These are phyloP conservation scores for Breynia disticha DNA, from an alignment of 441 rosid genomes.

Conservation along the genomic window DNA sequence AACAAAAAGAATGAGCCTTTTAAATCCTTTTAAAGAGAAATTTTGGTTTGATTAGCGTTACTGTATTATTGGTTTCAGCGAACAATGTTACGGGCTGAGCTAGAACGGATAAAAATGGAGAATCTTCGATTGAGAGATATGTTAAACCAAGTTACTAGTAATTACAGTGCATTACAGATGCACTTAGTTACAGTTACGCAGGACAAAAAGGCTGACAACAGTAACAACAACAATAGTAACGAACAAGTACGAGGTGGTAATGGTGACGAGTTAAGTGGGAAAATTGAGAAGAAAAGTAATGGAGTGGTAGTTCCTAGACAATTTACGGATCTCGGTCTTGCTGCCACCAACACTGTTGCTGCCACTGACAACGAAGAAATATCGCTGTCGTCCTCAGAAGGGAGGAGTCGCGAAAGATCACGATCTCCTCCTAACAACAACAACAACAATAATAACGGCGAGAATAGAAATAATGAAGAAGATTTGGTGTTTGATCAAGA, in stretches of 20 bases:
- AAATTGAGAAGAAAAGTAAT: slow-evolving; percentile 24
- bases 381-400: slow-evolving; percentile 41
- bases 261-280: slow-evolving; percentile 1
- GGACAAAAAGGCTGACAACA: slow-evolving; percentile 28
- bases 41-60: slow-evolving; percentile 3
- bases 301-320: slow-evolving; percentile 41
- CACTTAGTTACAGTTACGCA: slow-evolving; percentile 43
- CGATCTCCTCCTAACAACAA: slow-evolving; percentile 23
- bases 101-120: slow-evolving; percentile 54
- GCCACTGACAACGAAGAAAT: slow-evolving; percentile 28
- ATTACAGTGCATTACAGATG: slow-evolving; percentile 55
- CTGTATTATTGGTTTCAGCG: slow-evolving; percentile 28
- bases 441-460: background rate
- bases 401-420: slow-evolving; percentile 34
- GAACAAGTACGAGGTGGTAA: slow-evolving; percentile 9
- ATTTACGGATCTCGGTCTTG: slow-evolving; percentile 49
- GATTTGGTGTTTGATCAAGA: slow-evolving; percentile 18
- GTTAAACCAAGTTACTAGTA: slow-evolving; percentile 48
- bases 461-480: slow-evolving; percentile 12
- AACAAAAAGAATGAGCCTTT: background rate
- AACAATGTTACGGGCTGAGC: slow-evolving; percentile 43
- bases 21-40: background rate
- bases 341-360: slow-evolving; percentile 1
- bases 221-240: slow-evolving; percentile 23
- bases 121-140: slow-evolving; percentile 54